Evolutionary conservation across 2,329 filamentous ascomycete species (phyloP).

Genomic region (Lasiodiplodia citricola): DNA sequence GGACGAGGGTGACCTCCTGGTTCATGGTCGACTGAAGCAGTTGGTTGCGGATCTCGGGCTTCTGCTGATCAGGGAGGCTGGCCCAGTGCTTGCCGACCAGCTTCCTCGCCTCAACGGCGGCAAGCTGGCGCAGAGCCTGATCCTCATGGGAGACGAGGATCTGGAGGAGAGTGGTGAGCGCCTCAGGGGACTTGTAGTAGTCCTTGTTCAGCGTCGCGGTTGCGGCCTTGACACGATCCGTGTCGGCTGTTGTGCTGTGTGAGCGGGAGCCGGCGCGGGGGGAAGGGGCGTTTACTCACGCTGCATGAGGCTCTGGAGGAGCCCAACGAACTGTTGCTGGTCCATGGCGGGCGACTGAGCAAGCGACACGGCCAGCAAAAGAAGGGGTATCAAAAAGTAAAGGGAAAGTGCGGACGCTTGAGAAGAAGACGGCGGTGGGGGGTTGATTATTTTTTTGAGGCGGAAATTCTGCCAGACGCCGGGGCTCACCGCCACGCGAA

Average conservation of each 20-base stretch:
- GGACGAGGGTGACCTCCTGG: constrained; percentile 76
- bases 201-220: constrained; percentile 90
- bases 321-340: constrained; percentile 80
- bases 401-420: constrained; percentile 16
- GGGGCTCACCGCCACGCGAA: constrained; percentile 8
- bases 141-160: constrained; percentile 79
- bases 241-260: constrained; percentile 69
- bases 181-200: constrained; percentile 86
- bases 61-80: constrained; percentile 73
- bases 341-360: constrained; percentile 61
- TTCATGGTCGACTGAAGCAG: constrained; percentile 83
- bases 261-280: constrained; percentile 41
- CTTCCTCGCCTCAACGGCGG: constrained; percentile 86
- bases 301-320: constrained; percentile 85
- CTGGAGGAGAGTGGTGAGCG: constrained; percentile 84
- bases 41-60: constrained; percentile 78
- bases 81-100: constrained; percentile 87
- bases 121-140: constrained; percentile 78
- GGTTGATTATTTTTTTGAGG: constrained; percentile 25
- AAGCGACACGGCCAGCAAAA: constrained; percentile 13
- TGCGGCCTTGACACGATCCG: constrained; percentile 75
- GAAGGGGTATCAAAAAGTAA: constrained; percentile 25
- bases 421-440: constrained; percentile 19
- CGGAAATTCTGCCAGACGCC: constrained; percentile 21
- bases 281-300: constrained; percentile 63